Percentiles rank a stretch among this genome's conserved stretches.
Evolutionary conservation across 805 yeast genomes (phyloP).

Genomic region (Komagataella ulmi): DNA sequence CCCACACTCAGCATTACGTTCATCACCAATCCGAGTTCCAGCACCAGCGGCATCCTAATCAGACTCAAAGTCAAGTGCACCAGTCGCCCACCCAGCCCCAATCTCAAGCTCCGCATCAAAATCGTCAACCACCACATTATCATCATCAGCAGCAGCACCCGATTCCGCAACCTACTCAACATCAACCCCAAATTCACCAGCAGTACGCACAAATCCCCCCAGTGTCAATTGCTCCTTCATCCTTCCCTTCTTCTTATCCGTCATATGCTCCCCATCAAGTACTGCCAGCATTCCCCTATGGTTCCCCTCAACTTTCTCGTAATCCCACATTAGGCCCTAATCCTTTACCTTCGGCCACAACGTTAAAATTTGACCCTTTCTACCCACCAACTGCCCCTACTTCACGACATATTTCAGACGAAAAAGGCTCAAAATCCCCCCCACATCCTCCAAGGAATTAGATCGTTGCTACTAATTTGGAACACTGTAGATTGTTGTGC

Average conservation of each 20-base stretch:
- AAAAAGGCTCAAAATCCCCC: neutral
- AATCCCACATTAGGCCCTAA: neutral
- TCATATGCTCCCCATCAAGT: neutral
- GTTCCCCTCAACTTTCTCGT: neutral
- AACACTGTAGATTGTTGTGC: neutral
- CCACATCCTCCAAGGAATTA: neutral
- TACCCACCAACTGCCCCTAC: neutral
- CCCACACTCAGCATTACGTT: neutral
- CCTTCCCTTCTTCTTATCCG: neutral
- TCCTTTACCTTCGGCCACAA: neutral
- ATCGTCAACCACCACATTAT: slow-evolving; percentile 4
- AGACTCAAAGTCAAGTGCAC: neutral
- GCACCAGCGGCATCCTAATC: neutral
- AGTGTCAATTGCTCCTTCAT: neutral
- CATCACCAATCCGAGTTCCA: neutral
- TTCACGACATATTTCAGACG: neutral
- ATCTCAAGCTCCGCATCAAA: neutral
- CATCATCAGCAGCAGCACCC: slow-evolving; percentile 3
- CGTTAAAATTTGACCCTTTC: neutral
- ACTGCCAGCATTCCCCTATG: slow-evolving; percentile 1
- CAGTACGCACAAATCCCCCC: neutral
- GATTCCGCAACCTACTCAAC: neutral
- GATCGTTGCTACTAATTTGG: neutral
- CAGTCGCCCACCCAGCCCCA: neutral
- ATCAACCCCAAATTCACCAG: slow-evolving; percentile 1